Percentiles rank a stretch among this genome's conserved stretches.
Conservation (phyloP, 2,329 filamentous ascomycete species). For the Myriosclerotinia duriaeana region DNA sequence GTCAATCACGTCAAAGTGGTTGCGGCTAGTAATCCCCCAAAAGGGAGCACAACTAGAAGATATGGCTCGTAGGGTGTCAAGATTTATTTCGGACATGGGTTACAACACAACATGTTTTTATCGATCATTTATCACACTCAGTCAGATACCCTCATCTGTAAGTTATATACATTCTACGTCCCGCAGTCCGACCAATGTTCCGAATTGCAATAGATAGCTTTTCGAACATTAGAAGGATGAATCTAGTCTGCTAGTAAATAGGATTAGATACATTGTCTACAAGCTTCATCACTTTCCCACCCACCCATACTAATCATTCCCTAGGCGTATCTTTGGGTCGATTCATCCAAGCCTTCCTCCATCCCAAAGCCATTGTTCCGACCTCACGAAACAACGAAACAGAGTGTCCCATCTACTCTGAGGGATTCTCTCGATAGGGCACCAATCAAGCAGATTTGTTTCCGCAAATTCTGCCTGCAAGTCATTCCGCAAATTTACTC, state of each 20-base stretch:
- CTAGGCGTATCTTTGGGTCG: slow-evolving; percentile 5
- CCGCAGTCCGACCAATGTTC: too few relatives aligned
- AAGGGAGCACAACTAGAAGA: neutral
- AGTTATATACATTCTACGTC: neutral
- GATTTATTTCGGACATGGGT: slow-evolving; percentile 11
- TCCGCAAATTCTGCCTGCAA: slow-evolving; percentile 17
- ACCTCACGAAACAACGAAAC: neutral
- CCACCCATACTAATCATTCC: neutral
- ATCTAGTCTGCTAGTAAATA: too few relatives aligned
- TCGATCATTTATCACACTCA: neutral
- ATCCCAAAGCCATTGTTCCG: neutral
- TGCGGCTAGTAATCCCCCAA: neutral
- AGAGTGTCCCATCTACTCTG: neutral
- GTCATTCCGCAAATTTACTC: neutral
- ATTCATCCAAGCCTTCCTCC: neutral
- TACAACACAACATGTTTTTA: slow-evolving; percentile 15
- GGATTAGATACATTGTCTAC: too few relatives aligned
- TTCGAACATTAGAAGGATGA: too few relatives aligned
- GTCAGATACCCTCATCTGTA: slow-evolving; percentile 10
- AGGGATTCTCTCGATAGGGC: neutral
- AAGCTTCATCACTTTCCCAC: neutral
- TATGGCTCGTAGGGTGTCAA: slow-evolving; percentile 2
- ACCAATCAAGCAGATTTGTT: neutral
- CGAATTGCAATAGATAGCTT: too few relatives aligned
- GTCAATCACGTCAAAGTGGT: neutral